phyloP scores from a whole-genome alignment of 768 basidiomycete genomes.

The Clitopilus passeckerianus region DNA sequence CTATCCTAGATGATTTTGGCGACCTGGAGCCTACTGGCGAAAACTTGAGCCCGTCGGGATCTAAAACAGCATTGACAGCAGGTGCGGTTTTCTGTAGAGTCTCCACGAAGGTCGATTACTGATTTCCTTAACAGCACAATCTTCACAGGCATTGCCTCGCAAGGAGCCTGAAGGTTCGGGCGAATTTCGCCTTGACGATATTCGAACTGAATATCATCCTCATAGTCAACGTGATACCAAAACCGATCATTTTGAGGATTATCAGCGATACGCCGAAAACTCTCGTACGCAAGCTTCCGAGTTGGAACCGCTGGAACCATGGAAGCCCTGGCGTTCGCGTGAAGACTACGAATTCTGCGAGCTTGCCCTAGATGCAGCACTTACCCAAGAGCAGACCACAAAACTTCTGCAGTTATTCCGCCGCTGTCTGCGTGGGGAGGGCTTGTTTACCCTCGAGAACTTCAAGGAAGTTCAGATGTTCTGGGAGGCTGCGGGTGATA shows the following conservation, averaged over 20 bases:
- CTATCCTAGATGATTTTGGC: no score
- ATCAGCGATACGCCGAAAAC: neutral
- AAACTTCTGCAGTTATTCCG: neutral
- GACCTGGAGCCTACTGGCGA: no score
- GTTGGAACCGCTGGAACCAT: constrained; percentile 1
- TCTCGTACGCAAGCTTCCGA: neutral
- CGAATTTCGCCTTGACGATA: no score
- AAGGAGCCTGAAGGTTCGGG: no score
- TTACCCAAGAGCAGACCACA: neutral
- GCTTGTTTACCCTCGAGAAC: neutral
- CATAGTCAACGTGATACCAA: neutral
- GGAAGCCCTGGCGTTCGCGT: constrained; percentile 10
- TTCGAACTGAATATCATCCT: neutral
- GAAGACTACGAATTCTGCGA: constrained; percentile 11
- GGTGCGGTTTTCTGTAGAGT: no score
- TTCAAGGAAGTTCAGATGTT: neutral
- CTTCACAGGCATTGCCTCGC: no score
- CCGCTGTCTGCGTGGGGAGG: neutral
- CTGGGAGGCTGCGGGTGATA: neutral
- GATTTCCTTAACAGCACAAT: no score
- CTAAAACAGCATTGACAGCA: no score
- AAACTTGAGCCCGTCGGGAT: no score
- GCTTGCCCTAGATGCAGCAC: neutral
- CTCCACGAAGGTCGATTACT: no score
- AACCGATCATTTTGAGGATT: neutral